Conservation (phyloP, 371 early-diverging fungal species). For the Mortierella sp. region DNA sequence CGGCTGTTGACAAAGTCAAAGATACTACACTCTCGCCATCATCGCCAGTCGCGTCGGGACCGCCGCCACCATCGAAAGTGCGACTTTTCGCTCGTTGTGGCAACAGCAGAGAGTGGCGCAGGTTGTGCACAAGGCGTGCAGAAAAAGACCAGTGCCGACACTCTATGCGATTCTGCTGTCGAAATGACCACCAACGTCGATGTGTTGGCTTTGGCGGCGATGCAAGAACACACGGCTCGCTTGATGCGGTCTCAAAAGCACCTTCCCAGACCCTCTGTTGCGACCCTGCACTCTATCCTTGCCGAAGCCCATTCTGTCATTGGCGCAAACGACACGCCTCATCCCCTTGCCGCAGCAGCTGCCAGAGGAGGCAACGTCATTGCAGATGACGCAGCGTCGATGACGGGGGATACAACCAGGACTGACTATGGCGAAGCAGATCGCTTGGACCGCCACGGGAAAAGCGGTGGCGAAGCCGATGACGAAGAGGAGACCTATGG, state of each 20-base stretch:
- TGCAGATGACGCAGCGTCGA: not conserved
- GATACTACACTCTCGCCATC: not conserved
- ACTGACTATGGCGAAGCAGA: constrained; percentile 8
- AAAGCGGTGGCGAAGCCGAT: not conserved
- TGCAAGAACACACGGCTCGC: constrained; percentile 29
- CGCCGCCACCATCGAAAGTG: not conserved
- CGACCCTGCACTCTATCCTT: constrained; percentile 33
- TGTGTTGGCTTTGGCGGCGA: constrained; percentile 19
- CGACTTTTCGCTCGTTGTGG: not conserved
- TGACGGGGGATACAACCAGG: not conserved
- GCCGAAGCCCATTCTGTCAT: constrained; percentile 33
- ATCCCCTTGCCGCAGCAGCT: not conserved
- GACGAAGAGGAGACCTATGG: not conserved
- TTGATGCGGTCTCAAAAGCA: constrained; percentile 18
- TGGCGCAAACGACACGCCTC: not conserved
- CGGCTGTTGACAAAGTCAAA: not conserved
- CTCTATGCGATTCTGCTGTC: constrained; percentile 36
- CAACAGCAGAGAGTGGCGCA: not conserved
- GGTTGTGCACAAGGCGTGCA: not conserved
- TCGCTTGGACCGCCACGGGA: not conserved
- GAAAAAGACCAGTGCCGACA: constrained; percentile 13
- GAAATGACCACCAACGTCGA: constrained; percentile 28
- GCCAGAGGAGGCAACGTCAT: not conserved
- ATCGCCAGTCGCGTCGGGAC: not conserved
- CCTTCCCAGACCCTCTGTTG: constrained; percentile 23